A percentile compares a stretch with the other conserved stretches of the same genome.
Evolutionary conservation across 1,284 basidiomycete genomes (phyloP).

Genomic region (Apiotrichum sp.): DNA sequence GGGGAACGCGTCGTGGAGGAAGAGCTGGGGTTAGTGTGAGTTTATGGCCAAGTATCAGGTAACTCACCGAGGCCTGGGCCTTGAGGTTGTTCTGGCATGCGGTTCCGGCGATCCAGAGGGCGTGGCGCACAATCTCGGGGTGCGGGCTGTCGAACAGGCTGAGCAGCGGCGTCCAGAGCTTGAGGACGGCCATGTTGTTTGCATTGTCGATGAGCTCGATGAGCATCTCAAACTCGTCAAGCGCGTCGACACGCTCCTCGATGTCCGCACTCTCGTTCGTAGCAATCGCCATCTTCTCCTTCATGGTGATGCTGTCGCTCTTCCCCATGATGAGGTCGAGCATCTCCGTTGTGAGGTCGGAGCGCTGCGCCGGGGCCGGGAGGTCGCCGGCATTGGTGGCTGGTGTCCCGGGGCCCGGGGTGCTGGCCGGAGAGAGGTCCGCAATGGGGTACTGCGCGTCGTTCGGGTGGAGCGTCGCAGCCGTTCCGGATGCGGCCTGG

Average conservation of each 20-base stretch:
- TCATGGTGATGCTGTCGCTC: constrained; percentile 77
- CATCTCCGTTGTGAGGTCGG: constrained; percentile 54
- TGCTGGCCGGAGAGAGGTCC: constrained; percentile 28
- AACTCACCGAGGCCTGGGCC: constrained; percentile 74
- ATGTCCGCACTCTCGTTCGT: constrained; percentile 58
- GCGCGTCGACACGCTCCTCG: constrained; percentile 65
- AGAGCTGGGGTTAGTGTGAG: constrained; percentile 55
- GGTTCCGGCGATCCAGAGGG: constrained; percentile 88
- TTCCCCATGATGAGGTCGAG: constrained; percentile 82
- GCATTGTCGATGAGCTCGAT: constrained; percentile 95
- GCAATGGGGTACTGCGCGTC: constrained; percentile 24
- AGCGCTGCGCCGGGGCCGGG: constrained; percentile 9
- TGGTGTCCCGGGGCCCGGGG: constrained; percentile 27
- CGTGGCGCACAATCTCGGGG: constrained; percentile 62
- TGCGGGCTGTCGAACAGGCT: constrained; percentile 58
- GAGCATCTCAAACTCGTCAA: constrained; percentile 95
- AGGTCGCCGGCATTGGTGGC: constrained; percentile 4
- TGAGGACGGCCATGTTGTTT: constrained; percentile 76
- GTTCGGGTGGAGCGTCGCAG: constrained; percentile 34
- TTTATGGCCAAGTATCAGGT: not conserved
- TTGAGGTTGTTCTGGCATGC: constrained; percentile 92
- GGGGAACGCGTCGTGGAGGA: constrained; percentile 63
- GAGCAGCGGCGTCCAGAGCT: constrained; percentile 80
- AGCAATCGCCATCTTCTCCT: constrained; percentile 70
- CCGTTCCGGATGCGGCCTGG: constrained; percentile 13